These are phyloP conservation scores for Amanita molliuscula DNA, from an alignment of 768 basidiomycete genomes.

Conservation along the genomic window DNA sequence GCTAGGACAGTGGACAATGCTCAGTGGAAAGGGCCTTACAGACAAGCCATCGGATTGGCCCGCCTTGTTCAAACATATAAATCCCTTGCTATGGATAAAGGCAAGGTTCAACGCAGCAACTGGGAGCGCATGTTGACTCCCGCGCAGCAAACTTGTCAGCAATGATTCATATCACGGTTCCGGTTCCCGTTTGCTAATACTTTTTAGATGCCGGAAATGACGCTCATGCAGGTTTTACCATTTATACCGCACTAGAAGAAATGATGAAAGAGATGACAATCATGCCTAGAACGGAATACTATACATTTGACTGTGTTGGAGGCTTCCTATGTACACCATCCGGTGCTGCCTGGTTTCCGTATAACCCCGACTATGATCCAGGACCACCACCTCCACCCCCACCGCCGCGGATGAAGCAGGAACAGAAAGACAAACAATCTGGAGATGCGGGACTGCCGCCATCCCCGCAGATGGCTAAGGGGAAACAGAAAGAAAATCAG, in stretches of 20 bases:
- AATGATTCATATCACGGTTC: not conserved
- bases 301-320: slow-evolving; percentile 42
- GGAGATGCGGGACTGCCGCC: too few species aligned
- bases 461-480: not conserved
- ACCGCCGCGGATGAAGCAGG: slow-evolving; percentile 7
- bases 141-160: slow-evolving; percentile 53
- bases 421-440: too few species aligned
- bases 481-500: too few species aligned
- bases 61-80: slow-evolving; percentile 57
- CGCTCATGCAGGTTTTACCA: slow-evolving; percentile 47
- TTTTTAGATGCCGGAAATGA: slow-evolving; percentile 62
- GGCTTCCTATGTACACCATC: slow-evolving; percentile 36
- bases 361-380: slow-evolving; percentile 64
- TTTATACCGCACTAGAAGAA: slow-evolving; percentile 36
- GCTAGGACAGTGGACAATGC: slow-evolving; percentile 62
- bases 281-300: slow-evolving; percentile 33
- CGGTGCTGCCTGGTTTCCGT: slow-evolving; percentile 39
- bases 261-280: slow-evolving; percentile 28
- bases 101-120: slow-evolving; percentile 47
- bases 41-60: slow-evolving; percentile 48
- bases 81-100: slow-evolving; percentile 42
- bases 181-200: slow-evolving; percentile 4
- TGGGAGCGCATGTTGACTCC: slow-evolving; percentile 47
- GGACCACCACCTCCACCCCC: slow-evolving; percentile 51
- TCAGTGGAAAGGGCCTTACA: slow-evolving; percentile 66